Base-by-base conservation (phyloP, 768 basidiomycete species). In the Mycena polygramma region DNA sequence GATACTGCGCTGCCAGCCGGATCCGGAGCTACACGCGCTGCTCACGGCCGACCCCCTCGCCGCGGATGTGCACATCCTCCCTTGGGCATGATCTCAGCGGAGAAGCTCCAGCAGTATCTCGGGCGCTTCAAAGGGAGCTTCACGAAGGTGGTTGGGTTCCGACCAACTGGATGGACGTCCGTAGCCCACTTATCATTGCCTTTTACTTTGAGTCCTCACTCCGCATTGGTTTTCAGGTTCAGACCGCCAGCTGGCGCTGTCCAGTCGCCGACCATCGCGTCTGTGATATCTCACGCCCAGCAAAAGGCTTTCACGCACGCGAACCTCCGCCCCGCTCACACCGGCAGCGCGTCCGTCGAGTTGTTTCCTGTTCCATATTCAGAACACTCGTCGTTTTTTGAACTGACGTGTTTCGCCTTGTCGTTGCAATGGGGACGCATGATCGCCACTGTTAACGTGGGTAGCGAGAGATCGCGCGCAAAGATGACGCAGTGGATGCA, bases 151-250 rank as follows among this genome's bases (percentile, higher is more conserved):
- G 85, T 98, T 15, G 97, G 92, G 0, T 93, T 99, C 73, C 83
- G 97, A 66, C 98, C 98, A 0, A 99, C 98, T 0, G 98, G 98
- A 43, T 99, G 97, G 97, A 94, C 95, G 90, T 98, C 69, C 77
- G 94, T 87, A 4, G 15, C 11, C 52, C 26, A 22, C 13, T 11
- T 41, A 19, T 54, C 14, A 15, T 36, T 57, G 8, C 20, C 41
- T 60, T 41, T 19, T 77, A 43, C 17, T 37, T 26, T 35, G 15
- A 22, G 4, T 53, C 6, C 45, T 65, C 17, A 57, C n/a, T n/a
- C n/a, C n/a, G n/a, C 22, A 51, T 53, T 45, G 9, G 13, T 54
- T 36, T 30, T 39, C 65, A 94, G 94, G 30, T 95, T 89, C 74
- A 84, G 90, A 1, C 90, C 88, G 24, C 88, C 93, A 1, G 82